Percentiles rank a stretch among this genome's conserved stretches.
phyloP scores from a whole-genome alignment of 768 basidiomycete genomes.

The Leccinum fibrillosum region DNA sequence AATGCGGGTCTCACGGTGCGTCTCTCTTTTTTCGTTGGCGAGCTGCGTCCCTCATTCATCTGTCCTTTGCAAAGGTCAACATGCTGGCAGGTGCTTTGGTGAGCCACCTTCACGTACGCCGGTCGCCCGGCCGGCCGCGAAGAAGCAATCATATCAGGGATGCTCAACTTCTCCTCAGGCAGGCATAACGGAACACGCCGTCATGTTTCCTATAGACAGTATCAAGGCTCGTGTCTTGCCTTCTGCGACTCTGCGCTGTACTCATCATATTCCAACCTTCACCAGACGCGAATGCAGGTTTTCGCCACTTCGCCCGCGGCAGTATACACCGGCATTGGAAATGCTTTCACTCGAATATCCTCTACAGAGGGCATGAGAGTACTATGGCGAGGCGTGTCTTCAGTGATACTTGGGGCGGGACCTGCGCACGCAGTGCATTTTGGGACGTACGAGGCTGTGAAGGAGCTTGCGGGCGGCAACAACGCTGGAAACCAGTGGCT shows the following conservation, averaged over 20 bases:
- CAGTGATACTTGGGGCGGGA: conserved; percentile 93
- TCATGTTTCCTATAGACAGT: conserved; percentile 98
- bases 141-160: background rate
- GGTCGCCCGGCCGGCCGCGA: background rate
- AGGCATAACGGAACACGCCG: conserved; percentile 97
- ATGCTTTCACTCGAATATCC: conserved; percentile 89
- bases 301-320: conserved; percentile 83
- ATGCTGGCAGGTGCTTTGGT: conserved; percentile 97
- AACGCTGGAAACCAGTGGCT: conserved; percentile 71
- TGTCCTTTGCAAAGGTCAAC: conserved; percentile 59
- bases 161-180: conserved; percentile 54
- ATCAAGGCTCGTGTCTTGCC: conserved; percentile 72
- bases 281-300: conserved; percentile 98
- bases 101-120: conserved; percentile 34
- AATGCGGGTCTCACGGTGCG: conserved; percentile 75
- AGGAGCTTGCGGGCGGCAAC: conserved; percentile 90
- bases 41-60: conserved; percentile 15
- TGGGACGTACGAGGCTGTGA: conserved; percentile 91
- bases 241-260: background rate
- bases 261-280: conserved; percentile 6
- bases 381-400: conserved; percentile 95
- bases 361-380: conserved; percentile 89
- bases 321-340: conserved; percentile 84
- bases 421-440: conserved; percentile 99
- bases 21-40: conserved; percentile 3